Evolutionary conservation across 1,139 yeast genomes (phyloP).

Genomic region (Pichia sp.): DNA sequence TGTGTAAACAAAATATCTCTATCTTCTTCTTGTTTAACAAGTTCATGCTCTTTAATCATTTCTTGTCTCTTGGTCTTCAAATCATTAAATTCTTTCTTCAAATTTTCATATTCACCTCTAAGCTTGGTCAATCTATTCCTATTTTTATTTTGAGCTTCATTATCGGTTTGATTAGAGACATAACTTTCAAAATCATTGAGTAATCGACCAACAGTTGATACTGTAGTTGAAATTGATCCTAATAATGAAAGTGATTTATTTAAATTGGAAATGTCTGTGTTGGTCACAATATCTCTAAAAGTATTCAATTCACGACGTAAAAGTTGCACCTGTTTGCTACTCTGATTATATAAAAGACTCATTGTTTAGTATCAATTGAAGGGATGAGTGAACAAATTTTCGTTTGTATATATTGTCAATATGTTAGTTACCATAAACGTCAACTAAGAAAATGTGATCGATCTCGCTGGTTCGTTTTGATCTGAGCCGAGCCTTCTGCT

Average conservation of each 20-base stretch:
- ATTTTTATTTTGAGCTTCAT: constrained; percentile 55
- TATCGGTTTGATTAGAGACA: constrained; percentile 51
- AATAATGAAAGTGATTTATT: constrained; percentile 57
- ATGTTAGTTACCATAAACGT: no score
- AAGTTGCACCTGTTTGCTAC: constrained; percentile 73
- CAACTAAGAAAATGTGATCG: no score
- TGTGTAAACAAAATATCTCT: constrained; percentile 30
- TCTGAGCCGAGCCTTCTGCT: no score
- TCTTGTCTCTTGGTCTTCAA: constrained; percentile 63
- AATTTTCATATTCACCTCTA: constrained; percentile 49
- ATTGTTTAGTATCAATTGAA: constrained; percentile 1
- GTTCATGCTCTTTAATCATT: constrained; percentile 14
- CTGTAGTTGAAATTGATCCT: constrained; percentile 77
- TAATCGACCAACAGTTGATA: constrained; percentile 68
- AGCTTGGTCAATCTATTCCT: constrained; percentile 55
- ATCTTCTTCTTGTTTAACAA: constrained; percentile 16
- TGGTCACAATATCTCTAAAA: constrained; percentile 57
- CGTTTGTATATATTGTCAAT: no score
- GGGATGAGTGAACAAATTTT: no score
- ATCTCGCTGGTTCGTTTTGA: no score
- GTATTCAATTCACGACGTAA: constrained; percentile 59
- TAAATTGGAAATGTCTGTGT: constrained; percentile 22
- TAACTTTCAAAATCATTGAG: constrained; percentile 69
- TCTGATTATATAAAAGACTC: constrained; percentile 88
- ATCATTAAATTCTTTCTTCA: constrained; percentile 50